Evolutionary conservation across 1,284 basidiomycete species (phyloP).

Genomic region (Pseudomicrostroma phylloplanum): DNA sequence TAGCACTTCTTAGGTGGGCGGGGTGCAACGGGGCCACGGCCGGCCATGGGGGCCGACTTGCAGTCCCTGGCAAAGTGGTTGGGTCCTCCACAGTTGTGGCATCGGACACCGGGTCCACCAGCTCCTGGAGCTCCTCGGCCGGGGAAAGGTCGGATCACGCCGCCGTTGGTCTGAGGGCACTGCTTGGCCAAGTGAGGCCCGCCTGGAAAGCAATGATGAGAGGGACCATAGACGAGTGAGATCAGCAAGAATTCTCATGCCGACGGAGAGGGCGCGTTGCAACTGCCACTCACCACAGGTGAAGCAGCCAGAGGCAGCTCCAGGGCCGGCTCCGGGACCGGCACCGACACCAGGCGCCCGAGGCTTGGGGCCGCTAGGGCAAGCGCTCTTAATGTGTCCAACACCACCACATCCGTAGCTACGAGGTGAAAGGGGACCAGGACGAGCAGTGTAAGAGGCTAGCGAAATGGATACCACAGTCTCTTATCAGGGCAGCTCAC

Average conservation of each 20-base stretch:
- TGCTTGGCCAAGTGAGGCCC: conserved; percentile 17
- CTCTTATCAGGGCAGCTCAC: conserved; percentile 14
- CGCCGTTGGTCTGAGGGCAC: conserved; percentile 11
- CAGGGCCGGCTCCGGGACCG: conserved; percentile 3
- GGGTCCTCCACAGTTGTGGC: conserved; percentile 14
- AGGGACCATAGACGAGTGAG: not conserved
- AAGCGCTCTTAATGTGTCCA: not conserved
- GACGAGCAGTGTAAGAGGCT: no score
- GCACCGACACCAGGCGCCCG: conserved; percentile 7
- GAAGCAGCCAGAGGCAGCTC: conserved; percentile 8
- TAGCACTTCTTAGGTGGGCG: conserved; percentile 13
- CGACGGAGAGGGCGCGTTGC: no score
- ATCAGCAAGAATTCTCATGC: not conserved
- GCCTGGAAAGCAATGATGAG: conserved; percentile 9
- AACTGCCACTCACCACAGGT: conserved; percentile 5
- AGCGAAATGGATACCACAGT: not conserved
- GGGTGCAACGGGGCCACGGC: conserved; percentile 6
- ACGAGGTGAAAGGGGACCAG: no score
- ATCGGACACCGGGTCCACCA: conserved; percentile 6
- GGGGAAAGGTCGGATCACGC: no score
- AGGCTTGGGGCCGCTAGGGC: conserved; percentile 4
- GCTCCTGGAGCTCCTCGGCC: conserved; percentile 1
- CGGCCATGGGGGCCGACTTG: conserved; percentile 1
- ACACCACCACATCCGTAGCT: not conserved
- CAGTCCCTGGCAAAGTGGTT: conserved; percentile 19